Evolutionary conservation across 441 rosid genomes (phyloP).

Genomic region (Lepidium campestre): DNA sequence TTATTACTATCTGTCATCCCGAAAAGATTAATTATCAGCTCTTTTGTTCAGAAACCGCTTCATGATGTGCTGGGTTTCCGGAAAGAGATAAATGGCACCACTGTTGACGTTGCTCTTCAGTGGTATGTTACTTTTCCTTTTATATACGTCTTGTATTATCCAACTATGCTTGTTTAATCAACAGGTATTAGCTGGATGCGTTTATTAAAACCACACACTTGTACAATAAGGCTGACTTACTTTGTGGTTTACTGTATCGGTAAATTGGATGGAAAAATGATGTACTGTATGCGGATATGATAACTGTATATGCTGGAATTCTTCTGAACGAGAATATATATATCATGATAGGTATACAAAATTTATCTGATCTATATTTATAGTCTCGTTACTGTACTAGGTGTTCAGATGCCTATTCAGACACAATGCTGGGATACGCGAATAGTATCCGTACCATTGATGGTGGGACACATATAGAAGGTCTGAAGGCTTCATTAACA

Average conservation of each 20-base stretch:
- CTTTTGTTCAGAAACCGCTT: conserved; percentile 64
- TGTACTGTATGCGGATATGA: not conserved
- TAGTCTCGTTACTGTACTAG: conserved; percentile 36
- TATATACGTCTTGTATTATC: not conserved
- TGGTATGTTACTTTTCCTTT: conserved; percentile 47
- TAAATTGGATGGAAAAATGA: not conserved
- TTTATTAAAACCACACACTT: not conserved
- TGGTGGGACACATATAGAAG: conserved; percentile 96
- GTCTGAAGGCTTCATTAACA: conserved; percentile 83
- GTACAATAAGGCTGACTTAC: not conserved
- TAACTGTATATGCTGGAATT: not conserved
- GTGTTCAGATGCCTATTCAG: conserved; percentile 97
- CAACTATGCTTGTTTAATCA: not conserved
- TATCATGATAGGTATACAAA: not conserved
- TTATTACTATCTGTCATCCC: not conserved
- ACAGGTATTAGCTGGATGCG: not conserved
- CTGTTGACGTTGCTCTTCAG: conserved; percentile 76
- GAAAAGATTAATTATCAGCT: conserved; percentile 3
- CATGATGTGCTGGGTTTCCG: conserved; percentile 84
- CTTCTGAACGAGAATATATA: not conserved
- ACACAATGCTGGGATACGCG: conserved; percentile 90
- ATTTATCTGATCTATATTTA: not conserved
- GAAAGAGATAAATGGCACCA: conserved; percentile 59
- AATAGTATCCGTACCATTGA: conserved; percentile 91
- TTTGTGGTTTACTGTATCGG: not conserved